Conservation (phyloP, 1,139 yeast species). For the Nakaseomyces nivariensis region DNA sequence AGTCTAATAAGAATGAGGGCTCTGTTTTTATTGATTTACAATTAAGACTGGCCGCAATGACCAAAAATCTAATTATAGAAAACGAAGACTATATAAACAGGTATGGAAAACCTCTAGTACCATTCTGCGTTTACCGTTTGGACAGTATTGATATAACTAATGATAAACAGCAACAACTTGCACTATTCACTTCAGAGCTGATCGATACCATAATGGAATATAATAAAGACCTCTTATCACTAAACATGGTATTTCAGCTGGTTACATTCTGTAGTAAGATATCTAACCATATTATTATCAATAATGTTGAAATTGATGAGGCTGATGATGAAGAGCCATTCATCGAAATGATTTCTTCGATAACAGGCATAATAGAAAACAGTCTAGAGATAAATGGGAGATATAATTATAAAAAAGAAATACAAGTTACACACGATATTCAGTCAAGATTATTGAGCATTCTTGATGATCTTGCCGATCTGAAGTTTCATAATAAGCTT, state of each 20-base stretch:
- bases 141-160: constrained; percentile 6
- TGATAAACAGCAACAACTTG: constrained; percentile 12
- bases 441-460: constrained; percentile 15
- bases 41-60: constrained; percentile 20
- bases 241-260: constrained; percentile 10
- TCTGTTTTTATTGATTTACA: constrained; percentile 14
- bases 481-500: constrained; percentile 14
- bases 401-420: constrained; percentile 9
- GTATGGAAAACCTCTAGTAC: neutral
- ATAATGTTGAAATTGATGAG: constrained; percentile 3
- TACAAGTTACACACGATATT: constrained; percentile 5
- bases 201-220: constrained; percentile 14
- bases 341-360: neutral
- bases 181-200: constrained; percentile 17
- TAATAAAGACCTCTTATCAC: constrained; percentile 4
- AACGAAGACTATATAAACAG: constrained; percentile 12
- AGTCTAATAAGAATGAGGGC: constrained; percentile 5
- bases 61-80: constrained; percentile 23
- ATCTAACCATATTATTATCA: constrained; percentile 7
- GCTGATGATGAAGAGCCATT: constrained; percentile 6
- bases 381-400: constrained; percentile 9
- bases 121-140: neutral
- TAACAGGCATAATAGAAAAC: constrained; percentile 10
- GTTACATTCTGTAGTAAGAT: constrained; percentile 9
- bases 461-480: constrained; percentile 10